Conservation (phyloP, 768 basidiomycete genomes). For the Tulasnella sp. region DNA sequence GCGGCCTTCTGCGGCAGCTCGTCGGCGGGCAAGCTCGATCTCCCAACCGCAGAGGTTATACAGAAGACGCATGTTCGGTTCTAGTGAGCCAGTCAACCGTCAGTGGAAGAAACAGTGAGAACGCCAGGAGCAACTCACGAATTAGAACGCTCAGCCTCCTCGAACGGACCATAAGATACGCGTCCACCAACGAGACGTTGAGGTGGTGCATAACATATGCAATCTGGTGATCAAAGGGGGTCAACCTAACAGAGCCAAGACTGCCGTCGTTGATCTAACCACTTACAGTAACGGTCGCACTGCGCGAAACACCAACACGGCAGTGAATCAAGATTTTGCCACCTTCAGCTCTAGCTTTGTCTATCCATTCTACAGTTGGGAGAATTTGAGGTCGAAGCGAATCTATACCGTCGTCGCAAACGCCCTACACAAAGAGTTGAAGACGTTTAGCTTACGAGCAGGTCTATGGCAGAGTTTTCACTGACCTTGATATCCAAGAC, state of each 20-base stretch:
- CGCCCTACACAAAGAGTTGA: slow-evolving; percentile 44
- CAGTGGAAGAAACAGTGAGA: neutral
- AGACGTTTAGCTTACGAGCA: neutral
- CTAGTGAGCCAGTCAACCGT: slow-evolving; percentile 33
- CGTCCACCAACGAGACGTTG: slow-evolving; percentile 78
- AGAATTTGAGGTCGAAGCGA: slow-evolving; percentile 84
- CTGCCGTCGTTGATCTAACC: neutral
- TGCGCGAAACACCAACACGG: slow-evolving; percentile 96
- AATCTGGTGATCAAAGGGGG: slow-evolving; percentile 49
- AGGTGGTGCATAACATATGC: slow-evolving; percentile 97
- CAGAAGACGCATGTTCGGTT: slow-evolving; percentile 93
- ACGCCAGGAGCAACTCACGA: slow-evolving; percentile 28
- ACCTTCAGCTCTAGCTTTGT: slow-evolving; percentile 71
- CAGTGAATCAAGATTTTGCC: slow-evolving; percentile 95
- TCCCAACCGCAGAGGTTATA: slow-evolving; percentile 97
- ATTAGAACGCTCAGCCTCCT: slow-evolving; percentile 62
- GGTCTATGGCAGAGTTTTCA: neutral
- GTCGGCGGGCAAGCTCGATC: slow-evolving; percentile 77
- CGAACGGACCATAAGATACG: slow-evolving; percentile 89
- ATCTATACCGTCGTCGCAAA: slow-evolving; percentile 96
- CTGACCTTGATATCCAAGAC: slow-evolving; percentile 75
- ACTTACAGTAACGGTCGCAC: slow-evolving; percentile 85
- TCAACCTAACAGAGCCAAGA: neutral
- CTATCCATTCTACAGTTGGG: slow-evolving; percentile 91
- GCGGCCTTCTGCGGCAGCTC: slow-evolving; percentile 35